Evolutionary conservation across 1,284 basidiomycete genomes (phyloP).

Genomic region (Apiotrichum brassicae): DNA sequence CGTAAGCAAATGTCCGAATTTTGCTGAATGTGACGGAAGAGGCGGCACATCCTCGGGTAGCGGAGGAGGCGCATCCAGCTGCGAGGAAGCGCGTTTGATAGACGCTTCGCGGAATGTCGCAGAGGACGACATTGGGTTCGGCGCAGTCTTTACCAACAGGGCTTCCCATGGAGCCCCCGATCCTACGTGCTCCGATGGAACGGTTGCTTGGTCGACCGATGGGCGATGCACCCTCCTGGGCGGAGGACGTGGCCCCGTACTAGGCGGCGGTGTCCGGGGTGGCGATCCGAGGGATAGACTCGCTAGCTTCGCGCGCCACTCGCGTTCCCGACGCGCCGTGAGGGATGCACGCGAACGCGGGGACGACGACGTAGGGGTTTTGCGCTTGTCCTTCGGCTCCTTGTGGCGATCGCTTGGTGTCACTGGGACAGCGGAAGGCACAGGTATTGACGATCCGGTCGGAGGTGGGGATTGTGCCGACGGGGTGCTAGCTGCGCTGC

Average conservation of each 20-base stretch:
- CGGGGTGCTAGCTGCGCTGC: background rate
- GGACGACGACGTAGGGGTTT: background rate
- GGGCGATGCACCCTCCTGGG: slow-evolving; percentile 3
- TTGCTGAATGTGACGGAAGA: no score
- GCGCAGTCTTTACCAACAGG: background rate
- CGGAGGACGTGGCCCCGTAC: slow-evolving; percentile 3
- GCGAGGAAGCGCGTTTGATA: no score
- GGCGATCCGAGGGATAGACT: slow-evolving; percentile 14
- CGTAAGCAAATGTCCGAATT: no score
- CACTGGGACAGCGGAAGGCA: no score
- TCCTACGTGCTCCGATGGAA: no score
- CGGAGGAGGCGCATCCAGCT: background rate
- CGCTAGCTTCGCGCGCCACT: slow-evolving; percentile 34
- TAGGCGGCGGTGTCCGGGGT: background rate
- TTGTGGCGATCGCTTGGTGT: no score
- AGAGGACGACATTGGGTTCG: background rate
- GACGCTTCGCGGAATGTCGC: background rate
- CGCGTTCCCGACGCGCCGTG: slow-evolving; percentile 23
- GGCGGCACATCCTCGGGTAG: no score
- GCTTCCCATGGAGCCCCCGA: background rate
- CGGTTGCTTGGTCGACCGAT: no score
- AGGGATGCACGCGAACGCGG: background rate
- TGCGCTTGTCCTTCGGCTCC: background rate
- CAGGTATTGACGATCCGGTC: no score
- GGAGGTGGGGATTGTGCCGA: no score